These are phyloP conservation scores for Rhodotorula glutinis DNA, from an alignment of 1,284 basidiomycete species.

Conservation along the genomic window DNA sequence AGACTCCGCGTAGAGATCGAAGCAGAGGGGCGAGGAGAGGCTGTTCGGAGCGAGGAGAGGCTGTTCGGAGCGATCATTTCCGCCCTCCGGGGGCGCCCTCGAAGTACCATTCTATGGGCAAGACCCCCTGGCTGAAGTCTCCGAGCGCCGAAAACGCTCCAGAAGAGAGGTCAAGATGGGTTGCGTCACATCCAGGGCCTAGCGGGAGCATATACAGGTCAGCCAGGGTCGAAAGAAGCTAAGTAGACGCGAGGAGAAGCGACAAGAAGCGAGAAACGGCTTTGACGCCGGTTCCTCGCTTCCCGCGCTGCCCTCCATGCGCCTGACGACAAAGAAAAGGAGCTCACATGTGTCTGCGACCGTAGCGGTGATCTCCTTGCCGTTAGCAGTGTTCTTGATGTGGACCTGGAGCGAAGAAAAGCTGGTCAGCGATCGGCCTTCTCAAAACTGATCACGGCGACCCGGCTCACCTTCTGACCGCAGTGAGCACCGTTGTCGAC, in stretches of 20 bases:
- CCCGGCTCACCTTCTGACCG: slow-evolving; percentile 56
- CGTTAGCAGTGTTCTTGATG: slow-evolving; percentile 58
- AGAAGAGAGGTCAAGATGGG: slow-evolving; percentile 65
- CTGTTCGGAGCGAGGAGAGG: too few relatives aligned
- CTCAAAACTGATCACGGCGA: neutral
- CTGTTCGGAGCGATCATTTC: neutral
- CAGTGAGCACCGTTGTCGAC: slow-evolving; percentile 58
- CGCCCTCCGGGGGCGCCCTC: neutral
- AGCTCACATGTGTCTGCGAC: slow-evolving; percentile 10
- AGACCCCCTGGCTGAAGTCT: slow-evolving; percentile 56
- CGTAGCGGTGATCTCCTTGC: slow-evolving; percentile 60
- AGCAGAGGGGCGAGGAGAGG: too few relatives aligned
- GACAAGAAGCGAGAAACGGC: too few relatives aligned
- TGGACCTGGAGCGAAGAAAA: slow-evolving; percentile 33
- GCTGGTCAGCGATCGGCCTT: neutral
- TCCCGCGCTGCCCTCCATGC: too few relatives aligned
- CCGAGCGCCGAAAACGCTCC: slow-evolving; percentile 52
- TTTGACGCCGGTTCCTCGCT: too few relatives aligned
- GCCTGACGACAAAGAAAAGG: neutral
- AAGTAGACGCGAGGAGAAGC: neutral
- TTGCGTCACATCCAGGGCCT: slow-evolving; percentile 16
- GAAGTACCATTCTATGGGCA: slow-evolving; percentile 48
- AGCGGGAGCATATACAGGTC: neutral
- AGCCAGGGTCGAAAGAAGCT: neutral
- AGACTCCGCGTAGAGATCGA: too few relatives aligned